Base-by-base conservation (phyloP, 2,329 filamentous ascomycete species). In the Sporothrix sp. region DNA sequence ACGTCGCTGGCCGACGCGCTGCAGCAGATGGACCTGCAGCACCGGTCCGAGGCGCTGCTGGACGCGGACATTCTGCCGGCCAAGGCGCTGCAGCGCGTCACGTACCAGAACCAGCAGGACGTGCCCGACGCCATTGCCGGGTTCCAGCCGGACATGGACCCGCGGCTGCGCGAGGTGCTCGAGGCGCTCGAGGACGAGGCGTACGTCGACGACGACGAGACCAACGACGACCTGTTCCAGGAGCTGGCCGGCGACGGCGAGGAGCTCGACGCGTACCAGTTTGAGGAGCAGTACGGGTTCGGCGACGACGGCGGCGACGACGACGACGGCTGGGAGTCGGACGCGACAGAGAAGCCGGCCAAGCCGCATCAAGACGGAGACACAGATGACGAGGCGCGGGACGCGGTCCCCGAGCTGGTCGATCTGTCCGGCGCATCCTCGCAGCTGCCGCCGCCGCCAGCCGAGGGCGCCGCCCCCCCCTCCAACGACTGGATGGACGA, bases 81-180 rank as follows among this genome's bases (percentile, higher is more conserved):
- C 8, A 88, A 89, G 61, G 91, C 87, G 63, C 74, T 90, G 40
- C 79, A 80, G 50, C 81, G 83, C 61, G 71, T 79, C 28, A 89
- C 84, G 40, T 97, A 97, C 64, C 87, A 97, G 66, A 84, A 89
- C 50, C 89, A 96, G 68, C 93, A 98, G 67, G 80, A 95, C 60
- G 72, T 97, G 1, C 93, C 93, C 1, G 93, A 98, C 68, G 82
- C 81, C 7, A 86, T 98, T 61, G 84, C 86, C 3, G 93, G 93
- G 0, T 95, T 98, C 66, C 85, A 98, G 67, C 93, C 94, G 7
- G 90, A 97, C 63, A 97, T 98, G 93, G 94, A 98, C 62, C 90
- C 90, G 2, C 77, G 91, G 35, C 66, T 98, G 58, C 79, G 93
- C 40, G 93, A 98, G 66, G 89, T 90, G 5, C 70, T 98, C 21